Percentiles rank a stretch among this genome's conserved stretches.
Evolutionary conservation across 306 rosid genomes (phyloP).

Genomic region (Pachyrhizus erosus): DNA sequence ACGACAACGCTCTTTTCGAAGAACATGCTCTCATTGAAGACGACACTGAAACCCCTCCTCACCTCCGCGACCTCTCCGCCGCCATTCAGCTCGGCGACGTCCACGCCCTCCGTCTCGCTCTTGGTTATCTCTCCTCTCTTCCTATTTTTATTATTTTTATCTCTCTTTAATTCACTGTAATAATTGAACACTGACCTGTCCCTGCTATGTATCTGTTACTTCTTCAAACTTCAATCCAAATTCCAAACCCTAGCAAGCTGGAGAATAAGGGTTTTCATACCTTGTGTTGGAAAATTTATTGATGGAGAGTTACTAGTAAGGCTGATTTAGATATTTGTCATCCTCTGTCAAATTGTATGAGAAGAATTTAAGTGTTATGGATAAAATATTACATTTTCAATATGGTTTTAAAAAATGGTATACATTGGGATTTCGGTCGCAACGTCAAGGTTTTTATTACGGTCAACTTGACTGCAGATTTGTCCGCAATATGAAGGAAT

Average conservation of each 20-base stretch:
- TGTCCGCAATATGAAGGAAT: neutral
- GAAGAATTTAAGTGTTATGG: neutral
- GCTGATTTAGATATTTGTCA: neutral
- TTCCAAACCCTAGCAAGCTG: conserved; percentile 24
- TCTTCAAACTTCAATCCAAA: conserved; percentile 24
- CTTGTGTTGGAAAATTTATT: neutral
- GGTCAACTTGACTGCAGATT: no score
- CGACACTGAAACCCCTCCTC: conserved; percentile 64
- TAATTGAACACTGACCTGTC: neutral
- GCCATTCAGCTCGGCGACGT: conserved; percentile 72
- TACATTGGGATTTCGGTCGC: neutral
- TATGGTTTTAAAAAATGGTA: neutral
- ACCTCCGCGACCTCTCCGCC: conserved; percentile 72
- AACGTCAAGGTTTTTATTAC: neutral
- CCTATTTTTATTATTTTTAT: no score
- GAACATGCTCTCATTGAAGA: conserved; percentile 56
- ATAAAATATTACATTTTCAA: neutral
- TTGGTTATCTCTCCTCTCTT: conserved; percentile 52
- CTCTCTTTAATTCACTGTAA: neutral
- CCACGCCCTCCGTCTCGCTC: conserved; percentile 70
- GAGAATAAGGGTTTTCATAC: neutral
- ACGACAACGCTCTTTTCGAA: conserved; percentile 76
- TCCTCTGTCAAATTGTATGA: neutral
- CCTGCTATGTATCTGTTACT: conserved; percentile 9
- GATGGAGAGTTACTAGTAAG: neutral